Evolutionary conservation across 768 basidiomycete genomes (phyloP).

Genomic region (Aureoboletus auriporus): DNA sequence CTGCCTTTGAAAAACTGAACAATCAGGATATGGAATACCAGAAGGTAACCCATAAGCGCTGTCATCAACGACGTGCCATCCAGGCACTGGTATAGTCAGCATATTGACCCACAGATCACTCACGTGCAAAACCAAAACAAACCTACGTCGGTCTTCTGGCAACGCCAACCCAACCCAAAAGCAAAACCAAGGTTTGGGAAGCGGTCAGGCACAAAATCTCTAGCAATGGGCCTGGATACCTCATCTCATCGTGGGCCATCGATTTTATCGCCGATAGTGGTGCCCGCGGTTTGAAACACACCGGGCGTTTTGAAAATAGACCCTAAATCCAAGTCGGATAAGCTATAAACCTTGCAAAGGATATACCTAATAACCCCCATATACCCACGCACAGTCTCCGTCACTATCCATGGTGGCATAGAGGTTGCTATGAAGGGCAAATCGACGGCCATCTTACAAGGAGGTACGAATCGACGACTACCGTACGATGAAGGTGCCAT

Average conservation of each 20-base stretch:
- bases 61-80: conserved; percentile 20
- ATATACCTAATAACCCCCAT: conserved; percentile 21
- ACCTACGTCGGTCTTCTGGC: conserved; percentile 17
- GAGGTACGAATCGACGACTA: too few relatives aligned
- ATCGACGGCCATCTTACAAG: conserved; percentile 13
- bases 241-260: conserved; percentile 30
- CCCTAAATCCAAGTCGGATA: conserved; percentile 11
- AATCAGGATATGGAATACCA: conserved; percentile 27
- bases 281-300: neutral
- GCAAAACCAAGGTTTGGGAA: conserved; percentile 16
- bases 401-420: conserved; percentile 21
- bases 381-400: neutral
- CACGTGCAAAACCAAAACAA: neutral
- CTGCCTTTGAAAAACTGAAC: conserved; percentile 24
- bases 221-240: conserved; percentile 28
- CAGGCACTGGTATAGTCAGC: conserved; percentile 15
- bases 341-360: neutral
- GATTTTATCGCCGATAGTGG: neutral
- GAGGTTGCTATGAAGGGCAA: conserved; percentile 7
- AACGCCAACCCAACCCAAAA: conserved; percentile 18
- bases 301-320: conserved; percentile 28
- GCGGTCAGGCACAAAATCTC: conserved; percentile 30
- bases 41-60: conserved; percentile 13
- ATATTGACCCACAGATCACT: neutral
- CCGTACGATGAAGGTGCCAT: too few relatives aligned